Evolutionary conservation across 345 rosid species (phyloP), one percentile per base, ranked within the genome.

Genomic region (Moricandia arvensis): DNA sequence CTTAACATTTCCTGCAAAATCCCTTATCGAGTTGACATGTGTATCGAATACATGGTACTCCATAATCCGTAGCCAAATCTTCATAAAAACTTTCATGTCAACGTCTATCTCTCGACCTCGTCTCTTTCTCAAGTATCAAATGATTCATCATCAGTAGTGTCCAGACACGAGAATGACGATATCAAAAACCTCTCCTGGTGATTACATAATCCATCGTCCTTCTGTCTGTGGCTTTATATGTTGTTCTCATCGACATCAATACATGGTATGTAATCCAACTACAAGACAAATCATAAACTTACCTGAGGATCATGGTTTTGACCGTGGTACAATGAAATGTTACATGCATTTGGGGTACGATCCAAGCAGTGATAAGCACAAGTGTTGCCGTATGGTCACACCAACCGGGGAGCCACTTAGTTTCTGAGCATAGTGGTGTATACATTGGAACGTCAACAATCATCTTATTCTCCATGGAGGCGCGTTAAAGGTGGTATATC

Each of bases 221-320:
- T 49, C 41, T 45, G 10, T 29, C 17, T 15, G 43, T 0, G 59
- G 71, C 59, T 47, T 16, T 53, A 26, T 66, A 49, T 49, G 26
- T 6, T 49, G 9, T 29, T 49, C 57, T 66, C 41, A 16, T 49
- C 59, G 9, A 6, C n/a, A 21, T 29, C 16, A 66, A 49, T 66
- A 24, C 71, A 66, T 66, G 59, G 71, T 49, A 47, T 16, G 71
- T 49, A 66, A 66, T 66, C 71, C 59, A 66, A 47, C 58, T 16
- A 47, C 59, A 29, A 66, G 29, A 66, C 41, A 66, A 47, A 43
- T 66, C 59, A 29, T 66, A 66, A 66, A 49, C n/a, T 49, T 66
- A 16, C 41, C 71, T 6, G 7, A 16, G 3, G 27, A 47, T 16
- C 43, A 66, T 10, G 1, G 10, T 10, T 67, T 67, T 51, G 61